Evolutionary conservation across 2,329 filamentous ascomycete species (phyloP), one percentile per base, ranked within the genome.

Genomic region (Phialophora chinensis): DNA sequence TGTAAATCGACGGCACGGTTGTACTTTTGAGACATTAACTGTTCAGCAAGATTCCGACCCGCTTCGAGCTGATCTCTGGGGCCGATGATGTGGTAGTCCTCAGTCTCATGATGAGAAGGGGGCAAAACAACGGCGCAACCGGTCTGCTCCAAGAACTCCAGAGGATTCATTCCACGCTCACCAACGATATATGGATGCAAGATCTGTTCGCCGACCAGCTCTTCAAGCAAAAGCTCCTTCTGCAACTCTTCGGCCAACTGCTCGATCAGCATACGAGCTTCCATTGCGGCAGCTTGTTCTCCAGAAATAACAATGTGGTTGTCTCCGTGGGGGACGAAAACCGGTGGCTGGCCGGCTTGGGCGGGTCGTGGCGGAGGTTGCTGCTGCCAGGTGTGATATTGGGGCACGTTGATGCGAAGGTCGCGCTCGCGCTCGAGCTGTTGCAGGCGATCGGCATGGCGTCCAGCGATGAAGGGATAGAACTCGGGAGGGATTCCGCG

Each of bases 101-200:
- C 92, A 55, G 92, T 91, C 65, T 95, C 91, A 61, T 91, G 88
- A 27, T 90, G 87, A 29, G 84, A 84, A 7, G 92, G 87, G 61
- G 89, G 94, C 54, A 98, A 80, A 65, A 98, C 86, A 66, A 98
- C 90, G 52, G 91, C 87, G 79, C 95, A 99, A 69, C 94, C 94
- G 65, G 95, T 98, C 74, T 97, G 88, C 54, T 89, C 86, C 71
- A 97, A 88, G 82, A 99, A 97, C 54, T 97, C 88, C 65, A 97
- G 88, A 38, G 92, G 84, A 20, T 91, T 88, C 68, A 91, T 86
- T 68, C 91, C 93, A 68, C 89, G 87, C 68, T 94, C 89, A 60
- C 94, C 94, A 69, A 97, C 89, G 75, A 99, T 95, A 82, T 97
- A 98, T 77, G 96, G 93, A 77, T 98, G 95, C 60, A 92, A 89